Percentiles rank a stretch among this genome's conserved stretches.
Evolutionary conservation across 176 grass and related monocot genomes (phyloP).

Genomic region (Alopecurus myosuroides): DNA sequence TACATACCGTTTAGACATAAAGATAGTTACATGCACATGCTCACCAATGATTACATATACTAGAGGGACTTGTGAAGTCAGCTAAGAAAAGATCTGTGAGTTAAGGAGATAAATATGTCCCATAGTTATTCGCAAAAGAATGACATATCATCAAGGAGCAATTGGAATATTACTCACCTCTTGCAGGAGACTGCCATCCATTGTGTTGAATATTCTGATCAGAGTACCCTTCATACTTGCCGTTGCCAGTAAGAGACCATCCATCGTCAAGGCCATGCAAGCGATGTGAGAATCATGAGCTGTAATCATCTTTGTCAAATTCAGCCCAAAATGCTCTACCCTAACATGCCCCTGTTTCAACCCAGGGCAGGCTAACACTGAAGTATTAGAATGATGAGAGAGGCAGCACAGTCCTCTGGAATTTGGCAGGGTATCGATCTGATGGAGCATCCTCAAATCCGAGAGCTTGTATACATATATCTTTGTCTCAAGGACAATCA

Average conservation of each 20-base stretch:
- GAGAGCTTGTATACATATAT: constrained; percentile 81
- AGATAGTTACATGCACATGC: not conserved
- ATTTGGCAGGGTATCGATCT: constrained; percentile 87
- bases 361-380: constrained; percentile 86
- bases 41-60: not conserved
- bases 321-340: constrained; percentile 89
- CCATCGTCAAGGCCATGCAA: constrained; percentile 83
- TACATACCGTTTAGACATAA: constrained; percentile 35
- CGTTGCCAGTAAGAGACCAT: constrained; percentile 85
- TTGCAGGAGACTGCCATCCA: constrained; percentile 84
- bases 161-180: constrained; percentile 51
- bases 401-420: constrained; percentile 83
- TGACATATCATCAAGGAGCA: not conserved
- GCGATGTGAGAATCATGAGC: constrained; percentile 92
- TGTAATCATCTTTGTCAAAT: constrained; percentile 72
- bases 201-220: constrained; percentile 96
- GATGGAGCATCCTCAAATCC: constrained; percentile 82
- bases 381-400: constrained; percentile 75
- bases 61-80: not conserved
- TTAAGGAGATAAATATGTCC: not conserved
- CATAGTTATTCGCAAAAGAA: not conserved
- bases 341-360: constrained; percentile 64
- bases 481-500: constrained; percentile 90
- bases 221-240: constrained; percentile 88
- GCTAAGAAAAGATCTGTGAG: not conserved